Conservation (phyloP, 2,329 filamentous ascomycete species). For the Colletotrichum limetticola region DNA sequence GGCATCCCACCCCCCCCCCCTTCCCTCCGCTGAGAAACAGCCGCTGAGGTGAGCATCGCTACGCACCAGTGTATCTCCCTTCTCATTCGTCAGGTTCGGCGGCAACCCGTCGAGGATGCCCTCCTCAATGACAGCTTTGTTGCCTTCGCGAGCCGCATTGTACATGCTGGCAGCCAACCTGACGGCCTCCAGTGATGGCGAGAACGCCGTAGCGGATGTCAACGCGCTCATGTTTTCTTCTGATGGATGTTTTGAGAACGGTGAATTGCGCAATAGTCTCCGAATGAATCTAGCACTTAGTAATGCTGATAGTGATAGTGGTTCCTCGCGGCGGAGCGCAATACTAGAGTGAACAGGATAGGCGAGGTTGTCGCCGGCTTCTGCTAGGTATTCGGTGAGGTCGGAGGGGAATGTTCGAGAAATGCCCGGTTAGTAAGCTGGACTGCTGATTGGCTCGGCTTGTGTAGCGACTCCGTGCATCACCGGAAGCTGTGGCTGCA, state of each 20-base stretch:
- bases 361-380: constrained; percentile 1
- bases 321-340: not conserved
- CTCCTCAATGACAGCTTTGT: constrained; percentile 66
- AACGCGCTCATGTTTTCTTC: constrained; percentile 23
- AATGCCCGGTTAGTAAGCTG: constrained; percentile 22
- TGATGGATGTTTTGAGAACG: not conserved
- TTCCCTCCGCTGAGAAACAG: not conserved
- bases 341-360: not conserved
- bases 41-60: constrained; percentile 32
- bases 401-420: constrained; percentile 31
- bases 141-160: constrained; percentile 71
- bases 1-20: too few species aligned
- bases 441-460: constrained; percentile 11
- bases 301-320: constrained; percentile 8
- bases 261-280: not conserved
- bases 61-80: constrained; percentile 74
- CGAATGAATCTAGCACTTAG: not conserved
- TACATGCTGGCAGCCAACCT: constrained; percentile 75
- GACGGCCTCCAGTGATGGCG: constrained; percentile 71
- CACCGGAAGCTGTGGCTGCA: not conserved
- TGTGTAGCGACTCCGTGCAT: not conserved
- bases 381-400: constrained; percentile 10
- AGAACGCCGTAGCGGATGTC: constrained; percentile 34
- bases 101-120: constrained; percentile 74
- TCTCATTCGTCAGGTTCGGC: constrained; percentile 76